Evolutionary conservation across 2,329 filamentous ascomycete genomes (phyloP).

Genomic region (Nakataea oryzae): DNA sequence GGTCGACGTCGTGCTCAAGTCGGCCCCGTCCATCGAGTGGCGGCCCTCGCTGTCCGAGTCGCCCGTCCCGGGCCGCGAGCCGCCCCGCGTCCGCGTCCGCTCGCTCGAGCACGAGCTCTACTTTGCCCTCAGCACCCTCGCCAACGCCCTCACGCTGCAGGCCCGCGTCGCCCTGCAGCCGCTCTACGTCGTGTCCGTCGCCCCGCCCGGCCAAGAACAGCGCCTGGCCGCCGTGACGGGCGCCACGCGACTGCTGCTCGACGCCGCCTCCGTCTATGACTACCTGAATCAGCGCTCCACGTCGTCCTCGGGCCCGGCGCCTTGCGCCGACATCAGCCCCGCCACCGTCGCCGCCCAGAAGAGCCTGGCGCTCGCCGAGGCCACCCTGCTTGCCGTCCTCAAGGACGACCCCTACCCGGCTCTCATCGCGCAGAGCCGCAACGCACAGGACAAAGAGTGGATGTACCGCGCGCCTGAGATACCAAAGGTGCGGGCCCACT

Average conservation of each 20-base stretch:
- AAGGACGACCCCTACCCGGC: conserved; percentile 93
- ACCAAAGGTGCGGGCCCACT: conserved; percentile 75
- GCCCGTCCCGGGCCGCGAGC: conserved; percentile 45
- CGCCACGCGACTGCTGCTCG: conserved; percentile 68
- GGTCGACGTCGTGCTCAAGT: conserved; percentile 55
- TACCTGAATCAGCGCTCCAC: conserved; percentile 54
- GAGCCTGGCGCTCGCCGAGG: conserved; percentile 70
- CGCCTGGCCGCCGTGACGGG: conserved; percentile 59
- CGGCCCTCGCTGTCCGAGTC: conserved; percentile 63
- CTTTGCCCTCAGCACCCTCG: conserved; percentile 69
- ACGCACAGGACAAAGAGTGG: conserved; percentile 82
- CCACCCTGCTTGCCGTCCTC: conserved; percentile 77
- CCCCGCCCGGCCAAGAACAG: conserved; percentile 52
- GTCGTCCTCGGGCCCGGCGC: conserved; percentile 19
- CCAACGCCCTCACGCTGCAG: conserved; percentile 60
- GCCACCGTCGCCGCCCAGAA: conserved; percentile 44
- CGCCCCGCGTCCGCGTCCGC: conserved; percentile 55
- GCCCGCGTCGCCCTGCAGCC: conserved; percentile 64
- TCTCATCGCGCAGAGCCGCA: conserved; percentile 69
- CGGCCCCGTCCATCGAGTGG: conserved; percentile 65
- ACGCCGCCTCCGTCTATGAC: conserved; percentile 68
- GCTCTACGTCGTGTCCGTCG: conserved; percentile 55
- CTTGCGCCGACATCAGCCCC: conserved; percentile 43
- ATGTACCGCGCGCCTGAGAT: conserved; percentile 89
- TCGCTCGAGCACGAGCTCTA: conserved; percentile 76